phyloP scores from a whole-genome alignment of 2,329 filamentous ascomycete species.

The Tolypocladium ophioglossoides region DNA sequence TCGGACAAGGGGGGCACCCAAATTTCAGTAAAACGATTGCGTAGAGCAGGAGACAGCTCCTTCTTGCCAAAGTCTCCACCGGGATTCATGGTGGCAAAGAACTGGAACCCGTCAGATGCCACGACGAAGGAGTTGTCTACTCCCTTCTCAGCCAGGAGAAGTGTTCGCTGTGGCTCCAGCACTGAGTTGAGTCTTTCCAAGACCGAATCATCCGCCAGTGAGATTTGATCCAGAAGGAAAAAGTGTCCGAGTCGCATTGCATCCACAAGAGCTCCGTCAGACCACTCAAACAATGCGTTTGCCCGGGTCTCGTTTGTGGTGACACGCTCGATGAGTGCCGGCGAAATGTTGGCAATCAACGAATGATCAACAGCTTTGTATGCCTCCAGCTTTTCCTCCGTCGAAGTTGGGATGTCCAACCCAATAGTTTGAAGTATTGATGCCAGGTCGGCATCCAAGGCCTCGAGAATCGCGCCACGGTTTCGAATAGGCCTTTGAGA shows the following conservation, averaged over 20 bases:
- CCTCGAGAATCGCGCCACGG: constrained; percentile 58
- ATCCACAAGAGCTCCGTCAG: constrained; percentile 83
- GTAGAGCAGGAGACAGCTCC: constrained; percentile 85
- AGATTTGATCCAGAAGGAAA: constrained; percentile 96
- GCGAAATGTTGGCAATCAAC: constrained; percentile 35
- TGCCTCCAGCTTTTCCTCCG: constrained; percentile 45
- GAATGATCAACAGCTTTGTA: constrained; percentile 44
- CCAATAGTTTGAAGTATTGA: constrained; percentile 31
- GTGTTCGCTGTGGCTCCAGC: constrained; percentile 74
- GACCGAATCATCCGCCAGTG: constrained; percentile 93
- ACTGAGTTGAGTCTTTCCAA: constrained; percentile 94
- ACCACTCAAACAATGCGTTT: constrained; percentile 92
- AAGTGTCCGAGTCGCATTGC: constrained; percentile 85
- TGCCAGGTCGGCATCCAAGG: constrained; percentile 52
- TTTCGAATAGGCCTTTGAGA: constrained; percentile 89
- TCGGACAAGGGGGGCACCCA: constrained; percentile 90
- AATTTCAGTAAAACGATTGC: constrained; percentile 97
- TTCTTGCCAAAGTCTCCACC: constrained; percentile 98
- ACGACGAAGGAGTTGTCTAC: constrained; percentile 70
- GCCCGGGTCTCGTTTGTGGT: constrained; percentile 45
- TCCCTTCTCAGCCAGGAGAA: constrained; percentile 90
- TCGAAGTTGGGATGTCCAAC: constrained; percentile 25
- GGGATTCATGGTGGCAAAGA: constrained; percentile 98
- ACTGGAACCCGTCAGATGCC: constrained; percentile 75
- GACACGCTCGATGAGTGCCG: constrained; percentile 36